Evolutionary conservation across 2,329 filamentous ascomycete genomes (phyloP).

Genomic region (Exophiala bonariae): DNA sequence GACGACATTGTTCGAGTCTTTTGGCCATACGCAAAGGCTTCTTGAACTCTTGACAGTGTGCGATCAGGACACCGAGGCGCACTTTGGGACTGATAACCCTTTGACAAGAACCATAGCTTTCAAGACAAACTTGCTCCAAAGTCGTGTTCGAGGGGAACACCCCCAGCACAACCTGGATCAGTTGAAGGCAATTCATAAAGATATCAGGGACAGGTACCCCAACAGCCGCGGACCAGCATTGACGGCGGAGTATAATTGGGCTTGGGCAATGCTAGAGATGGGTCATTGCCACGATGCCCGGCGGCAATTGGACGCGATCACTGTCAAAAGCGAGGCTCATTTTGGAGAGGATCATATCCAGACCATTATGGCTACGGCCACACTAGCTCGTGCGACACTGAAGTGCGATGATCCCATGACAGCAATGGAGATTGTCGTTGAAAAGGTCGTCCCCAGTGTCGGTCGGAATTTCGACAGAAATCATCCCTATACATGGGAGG

Average conservation of each 20-base stretch:
- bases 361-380: slow-evolving; percentile 18
- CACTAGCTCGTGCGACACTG: slow-evolving; percentile 15
- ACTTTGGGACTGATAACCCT: slow-evolving; percentile 16
- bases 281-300: slow-evolving; percentile 9
- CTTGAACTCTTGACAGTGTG: slow-evolving; percentile 9
- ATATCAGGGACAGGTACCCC: slow-evolving; percentile 5
- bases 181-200: slow-evolving; percentile 7
- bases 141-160: background rate
- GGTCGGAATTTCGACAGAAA: slow-evolving; percentile 14
- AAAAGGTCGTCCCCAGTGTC: slow-evolving; percentile 11
- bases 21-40: slow-evolving; percentile 14
- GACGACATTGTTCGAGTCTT: slow-evolving; percentile 15
- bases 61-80: slow-evolving; percentile 10
- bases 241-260: slow-evolving; percentile 17
- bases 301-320: slow-evolving; percentile 7
- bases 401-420: slow-evolving; percentile 8
- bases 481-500: slow-evolving; percentile 22
- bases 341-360: slow-evolving; percentile 17
- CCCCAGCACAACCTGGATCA: slow-evolving; percentile 10
- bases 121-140: slow-evolving; percentile 14
- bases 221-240: slow-evolving; percentile 10
- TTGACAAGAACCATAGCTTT: slow-evolving; percentile 18
- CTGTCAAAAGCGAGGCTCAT: slow-evolving; percentile 5
- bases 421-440: slow-evolving; percentile 13
- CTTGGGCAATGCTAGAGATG: slow-evolving; percentile 20